Evolutionary conservation across 306 rosid species (phyloP).

Genomic region (Pueraria montana): DNA sequence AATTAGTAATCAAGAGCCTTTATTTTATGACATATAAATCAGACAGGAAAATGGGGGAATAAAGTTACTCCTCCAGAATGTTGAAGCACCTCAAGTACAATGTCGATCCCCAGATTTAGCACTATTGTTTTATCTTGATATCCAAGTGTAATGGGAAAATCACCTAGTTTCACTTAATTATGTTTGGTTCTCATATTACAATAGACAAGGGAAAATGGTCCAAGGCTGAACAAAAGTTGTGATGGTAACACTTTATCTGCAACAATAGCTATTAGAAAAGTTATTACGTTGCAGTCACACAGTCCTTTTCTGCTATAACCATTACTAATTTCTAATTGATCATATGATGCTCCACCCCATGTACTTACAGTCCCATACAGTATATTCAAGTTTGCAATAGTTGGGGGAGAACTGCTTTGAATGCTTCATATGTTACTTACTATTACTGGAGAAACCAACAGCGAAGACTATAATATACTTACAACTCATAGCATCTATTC

Average conservation of each 20-base stretch:
- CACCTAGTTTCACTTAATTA: constrained; percentile 12
- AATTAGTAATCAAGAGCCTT: too few species aligned
- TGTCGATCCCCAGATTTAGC: constrained; percentile 14
- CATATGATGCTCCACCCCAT: not conserved
- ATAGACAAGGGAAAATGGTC: not conserved
- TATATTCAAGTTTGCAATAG: constrained; percentile 11
- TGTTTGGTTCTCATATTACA: constrained; percentile 22
- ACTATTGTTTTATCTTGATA: too few species aligned
- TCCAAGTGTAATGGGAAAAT: not conserved
- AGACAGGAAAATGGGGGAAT: not conserved
- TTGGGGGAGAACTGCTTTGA: not conserved
- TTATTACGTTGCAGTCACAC: not conserved
- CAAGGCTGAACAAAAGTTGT: not conserved
- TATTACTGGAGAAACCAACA: constrained; percentile 9
- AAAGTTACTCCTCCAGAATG: not conserved
- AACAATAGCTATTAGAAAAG: not conserved
- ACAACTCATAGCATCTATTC: constrained; percentile 14
- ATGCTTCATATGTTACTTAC: constrained; percentile 3
- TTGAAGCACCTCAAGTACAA: constrained; percentile 21
- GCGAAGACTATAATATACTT: not conserved
- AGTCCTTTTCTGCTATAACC: not conserved
- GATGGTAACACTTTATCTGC: constrained; percentile 1
- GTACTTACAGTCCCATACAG: not conserved
- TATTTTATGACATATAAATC: not conserved
- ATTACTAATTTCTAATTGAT: not conserved